Conservation (phyloP, 441 rosid species). For the Populus tomentosa region DNA sequence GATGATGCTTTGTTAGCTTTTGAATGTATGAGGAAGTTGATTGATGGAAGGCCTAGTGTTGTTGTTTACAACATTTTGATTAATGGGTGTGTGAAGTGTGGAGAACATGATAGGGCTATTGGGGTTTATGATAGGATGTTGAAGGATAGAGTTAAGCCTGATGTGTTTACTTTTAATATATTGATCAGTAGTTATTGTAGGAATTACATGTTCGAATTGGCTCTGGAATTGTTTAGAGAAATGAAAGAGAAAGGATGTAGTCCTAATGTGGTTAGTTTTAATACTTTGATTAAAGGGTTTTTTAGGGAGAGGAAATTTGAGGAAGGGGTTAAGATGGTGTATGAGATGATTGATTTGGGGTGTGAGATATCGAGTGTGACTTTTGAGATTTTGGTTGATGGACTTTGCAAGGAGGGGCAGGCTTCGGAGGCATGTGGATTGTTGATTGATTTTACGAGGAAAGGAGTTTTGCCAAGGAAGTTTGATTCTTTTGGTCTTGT, state of each 20-base stretch:
- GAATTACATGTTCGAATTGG: slow-evolving; percentile 42
- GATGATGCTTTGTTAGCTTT: slow-evolving; percentile 52
- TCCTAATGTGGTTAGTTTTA: slow-evolving; percentile 81
- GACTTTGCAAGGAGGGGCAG: slow-evolving; percentile 53
- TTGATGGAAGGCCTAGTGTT: slow-evolving; percentile 59
- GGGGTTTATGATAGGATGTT: slow-evolving; percentile 53
- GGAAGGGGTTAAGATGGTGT: slow-evolving; percentile 67
- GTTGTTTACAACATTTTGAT: slow-evolving; percentile 58
- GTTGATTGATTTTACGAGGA: slow-evolving; percentile 54
- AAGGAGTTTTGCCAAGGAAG: slow-evolving; percentile 46
- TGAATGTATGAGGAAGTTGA: slow-evolving; percentile 57
- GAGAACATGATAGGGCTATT: slow-evolving; percentile 44
- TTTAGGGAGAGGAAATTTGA: slow-evolving; percentile 53
- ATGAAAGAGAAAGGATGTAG: slow-evolving; percentile 67
- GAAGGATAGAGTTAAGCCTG: slow-evolving; percentile 60
- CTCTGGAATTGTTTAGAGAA: slow-evolving; percentile 64
- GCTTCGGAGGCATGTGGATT: slow-evolving; percentile 47
- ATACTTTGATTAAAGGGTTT: slow-evolving; percentile 71
- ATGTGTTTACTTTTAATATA: slow-evolving; percentile 64
- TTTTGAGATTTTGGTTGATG: slow-evolving; percentile 80
- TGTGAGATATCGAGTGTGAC: slow-evolving; percentile 54
- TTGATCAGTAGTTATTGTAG: slow-evolving; percentile 67
- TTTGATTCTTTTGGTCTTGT: slow-evolving; percentile 58
- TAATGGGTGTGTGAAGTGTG: slow-evolving; percentile 60
- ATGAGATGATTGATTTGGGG: slow-evolving; percentile 74